Evolutionary conservation across 2,329 filamentous ascomycete species (phyloP).

Genomic region (Pochonia chlamydosporia): DNA sequence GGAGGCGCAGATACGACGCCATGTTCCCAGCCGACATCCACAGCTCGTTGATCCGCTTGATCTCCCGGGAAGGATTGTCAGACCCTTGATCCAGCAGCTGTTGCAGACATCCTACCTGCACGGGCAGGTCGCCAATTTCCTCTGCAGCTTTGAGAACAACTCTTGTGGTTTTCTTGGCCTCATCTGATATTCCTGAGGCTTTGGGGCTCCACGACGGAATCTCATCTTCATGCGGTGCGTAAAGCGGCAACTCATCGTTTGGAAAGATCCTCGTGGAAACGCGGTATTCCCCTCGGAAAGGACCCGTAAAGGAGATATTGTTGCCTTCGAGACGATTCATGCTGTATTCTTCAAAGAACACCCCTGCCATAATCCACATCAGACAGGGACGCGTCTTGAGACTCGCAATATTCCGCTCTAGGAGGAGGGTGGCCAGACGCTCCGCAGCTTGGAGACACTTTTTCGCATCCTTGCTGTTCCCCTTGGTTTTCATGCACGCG

Average conservation of each 20-base stretch:
- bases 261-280: neutral
- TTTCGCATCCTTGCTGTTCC: neutral
- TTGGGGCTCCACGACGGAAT: neutral
- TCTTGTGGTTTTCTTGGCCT: neutral
- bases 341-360: neutral
- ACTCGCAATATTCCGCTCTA: neutral
- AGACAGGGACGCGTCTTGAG: neutral
- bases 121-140: neutral
- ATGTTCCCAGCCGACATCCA: neutral
- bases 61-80: neutral
- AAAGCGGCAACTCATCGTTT: neutral
- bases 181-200: neutral
- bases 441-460: neutral
- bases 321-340: neutral
- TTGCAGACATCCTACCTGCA: constrained; percentile 1
- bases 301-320: neutral
- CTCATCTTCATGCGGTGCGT: constrained; percentile 1
- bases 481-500: neutral
- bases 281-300: neutral
- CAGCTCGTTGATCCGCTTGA: neutral
- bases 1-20: neutral
- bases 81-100: constrained; percentile 1
- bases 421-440: neutral
- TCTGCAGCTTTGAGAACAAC: neutral
- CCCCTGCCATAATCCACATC: constrained; percentile 1